A percentile compares a stretch with the other conserved stretches of the same genome.
These are phyloP conservation scores for Russula ochroleuca DNA, from an alignment of 768 basidiomycete genomes.

Conservation along the genomic window DNA sequence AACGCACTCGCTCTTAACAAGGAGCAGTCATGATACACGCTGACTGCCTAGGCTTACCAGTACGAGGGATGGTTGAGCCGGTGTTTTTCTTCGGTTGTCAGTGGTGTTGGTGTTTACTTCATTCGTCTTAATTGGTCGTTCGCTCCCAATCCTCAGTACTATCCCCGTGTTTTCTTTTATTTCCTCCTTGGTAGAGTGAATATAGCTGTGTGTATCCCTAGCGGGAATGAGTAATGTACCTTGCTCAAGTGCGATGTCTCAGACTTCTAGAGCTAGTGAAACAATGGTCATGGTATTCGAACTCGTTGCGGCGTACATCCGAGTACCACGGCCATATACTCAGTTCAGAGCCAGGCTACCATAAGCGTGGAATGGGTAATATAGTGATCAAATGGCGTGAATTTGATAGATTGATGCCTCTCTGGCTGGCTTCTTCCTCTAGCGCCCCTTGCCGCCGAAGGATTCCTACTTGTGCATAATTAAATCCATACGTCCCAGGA, in stretches of 20 bases:
- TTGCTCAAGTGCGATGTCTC: background rate
- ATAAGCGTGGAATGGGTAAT: background rate
- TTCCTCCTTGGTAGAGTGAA: constrained; percentile 13
- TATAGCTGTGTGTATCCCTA: constrained; percentile 25
- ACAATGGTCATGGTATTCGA: too few relatives aligned
- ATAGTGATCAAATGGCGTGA: background rate
- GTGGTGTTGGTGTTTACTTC: background rate
- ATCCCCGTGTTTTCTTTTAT: constrained; percentile 18
- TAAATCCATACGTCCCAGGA: background rate
- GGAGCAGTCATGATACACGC: constrained; percentile 40
- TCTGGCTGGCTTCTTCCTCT: background rate
- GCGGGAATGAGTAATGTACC: constrained; percentile 3
- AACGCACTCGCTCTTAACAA: constrained; percentile 48
- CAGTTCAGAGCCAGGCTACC: background rate
- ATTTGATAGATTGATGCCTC: background rate
- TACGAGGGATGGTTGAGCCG: constrained; percentile 48
- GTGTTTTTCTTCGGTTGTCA: constrained; percentile 49
- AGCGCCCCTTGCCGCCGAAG: background rate
- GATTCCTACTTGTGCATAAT: background rate
- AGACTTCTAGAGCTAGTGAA: background rate
- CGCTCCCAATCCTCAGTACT: constrained; percentile 6
- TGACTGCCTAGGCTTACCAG: constrained; percentile 49
- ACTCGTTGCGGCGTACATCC: too few relatives aligned
- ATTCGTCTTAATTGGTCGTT: background rate
- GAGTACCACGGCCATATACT: background rate